A percentile compares a stretch with the other conserved stretches of the same genome.
Conservation (phyloP, 306 rosid genomes). For the Vigna hirtella region DNA sequence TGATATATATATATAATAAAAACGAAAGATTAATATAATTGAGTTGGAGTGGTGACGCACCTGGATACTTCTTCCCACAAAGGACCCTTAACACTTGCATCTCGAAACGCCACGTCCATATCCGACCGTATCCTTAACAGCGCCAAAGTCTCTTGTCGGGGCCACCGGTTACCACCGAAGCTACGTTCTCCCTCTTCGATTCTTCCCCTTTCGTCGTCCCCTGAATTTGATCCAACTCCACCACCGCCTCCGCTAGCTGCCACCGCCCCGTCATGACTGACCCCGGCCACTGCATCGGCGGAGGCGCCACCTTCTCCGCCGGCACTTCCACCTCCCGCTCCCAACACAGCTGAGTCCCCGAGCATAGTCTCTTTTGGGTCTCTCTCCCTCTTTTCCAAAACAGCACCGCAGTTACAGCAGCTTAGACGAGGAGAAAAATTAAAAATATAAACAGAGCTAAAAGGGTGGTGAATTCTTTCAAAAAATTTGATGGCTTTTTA, state of each 20-base stretch:
- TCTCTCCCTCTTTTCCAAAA: constrained; percentile 31
- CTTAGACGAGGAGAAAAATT: constrained; percentile 44
- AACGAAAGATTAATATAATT: not conserved
- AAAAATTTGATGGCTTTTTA: constrained; percentile 59
- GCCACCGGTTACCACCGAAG: constrained; percentile 95
- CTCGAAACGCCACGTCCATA: constrained; percentile 88
- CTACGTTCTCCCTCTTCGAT: constrained; percentile 74
- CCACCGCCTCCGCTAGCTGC: constrained; percentile 25
- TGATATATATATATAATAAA: not conserved
- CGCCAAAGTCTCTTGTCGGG: constrained; percentile 87
- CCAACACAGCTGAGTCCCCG: constrained; percentile 64
- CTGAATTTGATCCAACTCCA: constrained; percentile 69
- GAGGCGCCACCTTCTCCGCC: constrained; percentile 49
- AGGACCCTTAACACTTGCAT: constrained; percentile 93
- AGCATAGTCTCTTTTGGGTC: constrained; percentile 57
- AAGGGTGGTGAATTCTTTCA: constrained; percentile 72
- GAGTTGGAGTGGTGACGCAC: constrained; percentile 26
- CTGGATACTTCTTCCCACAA: constrained; percentile 97
- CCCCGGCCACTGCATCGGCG: constrained; percentile 50
- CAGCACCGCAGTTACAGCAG: constrained; percentile 61
- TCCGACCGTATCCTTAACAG: constrained; percentile 88
- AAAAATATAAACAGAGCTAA: constrained; percentile 47
- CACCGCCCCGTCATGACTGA: constrained; percentile 20
- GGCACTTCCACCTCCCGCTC: constrained; percentile 43
- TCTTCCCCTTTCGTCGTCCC: constrained; percentile 62